A percentile compares a stretch with the other conserved stretches of the same genome.
Conservation (phyloP, 2,329 filamentous ascomycete species). For the Pseudocercospora fijiensis region DNA sequence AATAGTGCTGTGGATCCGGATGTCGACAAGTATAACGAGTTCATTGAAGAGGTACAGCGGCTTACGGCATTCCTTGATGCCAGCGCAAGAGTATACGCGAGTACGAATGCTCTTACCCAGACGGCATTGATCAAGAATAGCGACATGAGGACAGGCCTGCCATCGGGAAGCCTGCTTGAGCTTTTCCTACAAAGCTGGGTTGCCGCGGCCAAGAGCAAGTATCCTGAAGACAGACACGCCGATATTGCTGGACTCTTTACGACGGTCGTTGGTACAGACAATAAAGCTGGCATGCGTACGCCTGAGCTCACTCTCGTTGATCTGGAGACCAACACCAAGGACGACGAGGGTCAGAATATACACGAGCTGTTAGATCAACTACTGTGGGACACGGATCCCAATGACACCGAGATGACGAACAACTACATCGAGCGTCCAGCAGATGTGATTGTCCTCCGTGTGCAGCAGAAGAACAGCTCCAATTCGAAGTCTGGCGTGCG, state of each 20-base stretch:
- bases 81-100: constrained; percentile 60
- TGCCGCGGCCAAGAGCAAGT: constrained; percentile 18
- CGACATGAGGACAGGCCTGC: not conserved
- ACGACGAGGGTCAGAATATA: constrained; percentile 23
- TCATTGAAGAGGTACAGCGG: constrained; percentile 59
- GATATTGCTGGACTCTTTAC: constrained; percentile 30
- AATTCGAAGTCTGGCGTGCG: constrained; percentile 42
- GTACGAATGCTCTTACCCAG: constrained; percentile 49
- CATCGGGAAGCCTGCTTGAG: constrained; percentile 22
- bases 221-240: constrained; percentile 9
- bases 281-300: constrained; percentile 24
- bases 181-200: constrained; percentile 31
- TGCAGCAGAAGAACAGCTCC: constrained; percentile 39
- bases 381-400: constrained; percentile 34
- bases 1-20: constrained; percentile 31
- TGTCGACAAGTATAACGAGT: constrained; percentile 43
- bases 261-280: constrained; percentile 30
- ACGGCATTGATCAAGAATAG: constrained; percentile 28
- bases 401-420: constrained; percentile 27
- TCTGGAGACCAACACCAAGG: constrained; percentile 17
- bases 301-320: constrained; percentile 25
- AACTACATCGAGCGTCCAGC: constrained; percentile 48
- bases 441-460: constrained; percentile 56
- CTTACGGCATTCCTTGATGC: constrained; percentile 61
- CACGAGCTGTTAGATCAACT: constrained; percentile 33